Base-by-base conservation (phyloP, 805 yeast genomes). In the Candida caryicola region DNA sequence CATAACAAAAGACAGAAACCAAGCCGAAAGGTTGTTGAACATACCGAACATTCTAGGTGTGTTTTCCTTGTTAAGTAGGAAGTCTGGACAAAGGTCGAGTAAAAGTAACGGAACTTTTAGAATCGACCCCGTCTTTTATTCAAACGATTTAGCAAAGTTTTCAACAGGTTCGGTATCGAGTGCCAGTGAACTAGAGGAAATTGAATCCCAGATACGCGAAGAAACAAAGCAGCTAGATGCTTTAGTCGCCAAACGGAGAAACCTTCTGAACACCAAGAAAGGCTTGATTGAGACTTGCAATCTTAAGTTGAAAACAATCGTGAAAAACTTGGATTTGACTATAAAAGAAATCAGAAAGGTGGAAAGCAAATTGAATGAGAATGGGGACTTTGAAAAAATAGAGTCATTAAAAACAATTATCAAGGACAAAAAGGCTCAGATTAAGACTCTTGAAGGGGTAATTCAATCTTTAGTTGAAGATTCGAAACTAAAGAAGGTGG, bases 71-170 rank as follows among this genome's bases (percentile, higher is more conserved):
- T 59, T 69, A 34, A 65, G 71, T 35, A 46, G 52, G 5, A 52
- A 61, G 3, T 80, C 85, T 2, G 74, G 72, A 23, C 68, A 67
- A 16, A 60, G 76, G 29, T 52, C 70, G 2, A 51, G 67, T 31
- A 52, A 57, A 12, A 50, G 60, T 29, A 64, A 57, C 19, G 76
- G 76, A 12, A 73, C 75, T 1, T 66, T 75, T 29, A 59, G 73
- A 31, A 58, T 70, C 17, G 82, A 81, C 54, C 84, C 88, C 1
- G 57, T 81, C 2, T 60, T 58, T 39, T 79, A 74, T 44, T 45
- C 44, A 38, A 55, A 50, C 18, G 61, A 55, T 8, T 47, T 54
- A 8, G 53, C 51, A 16, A 65, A 63, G 42, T 53, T 66, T 35
- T 55, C 64, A 1, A 52, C 54, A 14, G 57, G 45, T 15, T 37